phyloP scores from a whole-genome alignment of 306 rosid genomes.

The Sechiopsis laciniata region DNA sequence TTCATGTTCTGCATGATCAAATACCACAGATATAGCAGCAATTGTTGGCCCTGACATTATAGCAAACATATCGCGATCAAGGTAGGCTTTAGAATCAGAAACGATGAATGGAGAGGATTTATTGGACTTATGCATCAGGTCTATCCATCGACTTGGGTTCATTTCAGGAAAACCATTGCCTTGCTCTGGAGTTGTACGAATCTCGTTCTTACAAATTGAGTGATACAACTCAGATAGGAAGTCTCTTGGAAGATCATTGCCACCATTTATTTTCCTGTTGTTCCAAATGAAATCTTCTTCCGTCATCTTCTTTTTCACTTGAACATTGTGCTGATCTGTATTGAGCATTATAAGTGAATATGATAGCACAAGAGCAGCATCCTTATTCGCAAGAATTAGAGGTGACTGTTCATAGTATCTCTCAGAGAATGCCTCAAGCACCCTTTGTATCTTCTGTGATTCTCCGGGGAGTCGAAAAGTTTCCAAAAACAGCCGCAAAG shows the following conservation, averaged over 20 bases:
- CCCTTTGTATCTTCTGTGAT: constrained; percentile 97
- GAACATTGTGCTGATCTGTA: constrained; percentile 95
- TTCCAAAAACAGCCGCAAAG: constrained; percentile 86
- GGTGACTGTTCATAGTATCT: constrained; percentile 96
- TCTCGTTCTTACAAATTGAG: constrained; percentile 92
- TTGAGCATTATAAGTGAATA: constrained; percentile 91
- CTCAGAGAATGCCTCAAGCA: constrained; percentile 98
- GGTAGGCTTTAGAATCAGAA: constrained; percentile 79
- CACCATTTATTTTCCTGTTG: constrained; percentile 88
- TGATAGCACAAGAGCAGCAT: constrained; percentile 87
- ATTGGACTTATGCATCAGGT: constrained; percentile 82
- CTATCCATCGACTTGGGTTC: constrained; percentile 96
- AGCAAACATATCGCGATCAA: constrained; percentile 95
- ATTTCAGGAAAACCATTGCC: constrained; percentile 90
- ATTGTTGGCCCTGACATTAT: constrained; percentile 96
- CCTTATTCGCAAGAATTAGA: constrained; percentile 83
- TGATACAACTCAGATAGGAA: constrained; percentile 74
- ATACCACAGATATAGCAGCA: constrained; percentile 97
- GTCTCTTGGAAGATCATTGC: constrained; percentile 88
- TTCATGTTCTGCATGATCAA: constrained; percentile 94
- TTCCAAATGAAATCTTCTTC: constrained; percentile 92
- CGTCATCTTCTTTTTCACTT: constrained; percentile 97
- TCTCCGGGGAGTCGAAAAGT: constrained; percentile 96
- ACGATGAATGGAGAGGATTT: constrained; percentile 81
- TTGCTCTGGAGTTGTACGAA: constrained; percentile 90